Percentiles rank a stretch among this genome's conserved stretches.
These are phyloP conservation scores for Chenopodium formosanum DNA, from an alignment of 148 eudicot species.

Conservation along the genomic window DNA sequence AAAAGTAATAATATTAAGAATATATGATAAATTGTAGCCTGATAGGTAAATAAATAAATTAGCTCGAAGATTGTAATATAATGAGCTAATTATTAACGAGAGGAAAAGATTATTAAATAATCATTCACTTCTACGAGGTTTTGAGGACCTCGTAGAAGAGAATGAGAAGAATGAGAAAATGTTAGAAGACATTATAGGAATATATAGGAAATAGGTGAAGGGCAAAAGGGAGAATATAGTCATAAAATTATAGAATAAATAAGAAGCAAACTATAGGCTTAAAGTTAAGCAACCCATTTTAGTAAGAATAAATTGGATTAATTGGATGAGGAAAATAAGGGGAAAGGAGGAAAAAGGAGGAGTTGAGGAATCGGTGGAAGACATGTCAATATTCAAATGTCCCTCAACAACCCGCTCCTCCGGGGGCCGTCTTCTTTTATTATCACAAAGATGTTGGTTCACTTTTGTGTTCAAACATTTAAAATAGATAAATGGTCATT, in stretches of 20 bases:
- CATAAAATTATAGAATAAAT: neutral
- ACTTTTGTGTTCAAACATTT: conserved; percentile 12
- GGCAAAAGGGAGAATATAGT: neutral
- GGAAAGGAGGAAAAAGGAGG: conserved; percentile 10
- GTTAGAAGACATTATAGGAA: conserved; percentile 2
- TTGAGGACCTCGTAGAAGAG: conserved; percentile 17
- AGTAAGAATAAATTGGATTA: neutral
- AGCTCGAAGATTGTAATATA: too few relatives aligned
- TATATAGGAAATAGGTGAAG: conserved; percentile 24
- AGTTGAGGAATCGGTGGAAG: conserved; percentile 9
- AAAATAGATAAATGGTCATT: neutral
- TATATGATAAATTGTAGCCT: too few relatives aligned
- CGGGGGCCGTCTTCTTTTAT: conserved; percentile 3
- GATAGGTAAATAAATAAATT: too few relatives aligned
- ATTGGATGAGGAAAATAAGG: conserved; percentile 11
- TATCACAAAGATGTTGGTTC: neutral
- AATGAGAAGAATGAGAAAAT: conserved; percentile 8
- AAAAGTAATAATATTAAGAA: neutral
- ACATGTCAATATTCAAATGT: conserved; percentile 24
- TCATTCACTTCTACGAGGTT: conserved; percentile 23
- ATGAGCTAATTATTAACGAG: neutral
- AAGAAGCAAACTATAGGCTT: conserved; percentile 12
- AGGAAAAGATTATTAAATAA: neutral
- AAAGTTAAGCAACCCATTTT: conserved; percentile 12
- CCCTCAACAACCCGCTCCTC: conserved; percentile 30